Evolutionary conservation across 2,329 filamentous ascomycete species (phyloP).

Genomic region (Cladophialophora chaetospira): DNA sequence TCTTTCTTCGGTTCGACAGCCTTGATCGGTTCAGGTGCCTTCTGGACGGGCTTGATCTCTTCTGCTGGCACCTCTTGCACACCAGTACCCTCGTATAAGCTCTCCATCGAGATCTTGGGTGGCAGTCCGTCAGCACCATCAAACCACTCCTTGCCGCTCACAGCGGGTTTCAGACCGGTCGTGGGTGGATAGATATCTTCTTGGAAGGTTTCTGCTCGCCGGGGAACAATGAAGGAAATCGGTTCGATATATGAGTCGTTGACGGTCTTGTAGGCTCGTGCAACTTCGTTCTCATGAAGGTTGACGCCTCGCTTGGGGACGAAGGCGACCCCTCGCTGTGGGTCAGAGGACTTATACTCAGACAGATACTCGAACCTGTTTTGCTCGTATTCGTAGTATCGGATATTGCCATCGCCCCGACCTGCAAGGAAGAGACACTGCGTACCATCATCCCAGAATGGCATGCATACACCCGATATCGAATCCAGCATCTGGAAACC

Average conservation of each 20-base stretch:
- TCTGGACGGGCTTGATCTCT: slow-evolving; percentile 47
- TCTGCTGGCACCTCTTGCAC: slow-evolving; percentile 74
- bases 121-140: slow-evolving; percentile 80
- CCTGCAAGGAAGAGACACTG: slow-evolving; percentile 95
- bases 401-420: slow-evolving; percentile 98
- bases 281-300: slow-evolving; percentile 93
- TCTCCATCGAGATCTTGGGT: slow-evolving; percentile 90
- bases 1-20: slow-evolving; percentile 52
- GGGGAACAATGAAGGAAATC: slow-evolving; percentile 94
- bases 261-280: slow-evolving; percentile 95
- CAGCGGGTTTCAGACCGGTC: slow-evolving; percentile 74
- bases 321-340: slow-evolving; percentile 92
- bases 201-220: slow-evolving; percentile 92
- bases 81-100: slow-evolving; percentile 80
- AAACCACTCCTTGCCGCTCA: slow-evolving; percentile 81
- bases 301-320: slow-evolving; percentile 94
- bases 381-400: slow-evolving; percentile 97
- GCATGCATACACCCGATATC: slow-evolving; percentile 97
- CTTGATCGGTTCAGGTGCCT: slow-evolving; percentile 49
- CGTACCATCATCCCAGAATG: slow-evolving; percentile 98
- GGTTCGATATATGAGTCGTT: slow-evolving; percentile 94
- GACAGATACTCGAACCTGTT: slow-evolving; percentile 98
- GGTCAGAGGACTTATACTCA: slow-evolving; percentile 95
- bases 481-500: slow-evolving; percentile 90
- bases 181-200: slow-evolving; percentile 95